Conservation (phyloP, 2,329 filamentous ascomycete genomes). For the Elsinoe australis region DNA sequence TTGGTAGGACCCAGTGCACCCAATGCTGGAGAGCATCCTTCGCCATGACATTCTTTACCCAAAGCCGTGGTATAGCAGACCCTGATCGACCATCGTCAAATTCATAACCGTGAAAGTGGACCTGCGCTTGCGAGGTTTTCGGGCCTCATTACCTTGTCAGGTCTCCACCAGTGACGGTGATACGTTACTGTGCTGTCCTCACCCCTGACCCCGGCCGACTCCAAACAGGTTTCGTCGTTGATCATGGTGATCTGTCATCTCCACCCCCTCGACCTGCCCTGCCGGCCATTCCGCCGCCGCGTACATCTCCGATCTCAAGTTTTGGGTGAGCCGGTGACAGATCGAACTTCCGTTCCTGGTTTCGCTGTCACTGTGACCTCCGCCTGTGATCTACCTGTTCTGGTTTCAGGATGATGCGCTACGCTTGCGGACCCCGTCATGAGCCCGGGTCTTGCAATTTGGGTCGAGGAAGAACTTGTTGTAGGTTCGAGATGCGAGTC, state of each 20-base stretch:
- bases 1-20: not conserved
- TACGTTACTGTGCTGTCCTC: not conserved
- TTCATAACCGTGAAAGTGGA: too few relatives aligned
- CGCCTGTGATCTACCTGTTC: too few relatives aligned
- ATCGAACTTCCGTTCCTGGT: conserved; percentile 5
- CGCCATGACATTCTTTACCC: not conserved
- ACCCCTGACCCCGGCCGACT: not conserved
- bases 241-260: not conserved
- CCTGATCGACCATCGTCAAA: conserved; percentile 1
- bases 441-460: too few relatives aligned
- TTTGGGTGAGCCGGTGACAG: not conserved
- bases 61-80: not conserved
- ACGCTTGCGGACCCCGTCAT: too few relatives aligned
- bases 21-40: not conserved
- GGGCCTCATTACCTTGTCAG: not conserved
- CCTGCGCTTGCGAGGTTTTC: not conserved
- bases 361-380: too few relatives aligned
- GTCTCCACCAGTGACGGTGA: not conserved
- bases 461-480: too few relatives aligned
- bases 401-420: not conserved
- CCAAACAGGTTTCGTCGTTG: conserved; percentile 3
- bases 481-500: too few relatives aligned
- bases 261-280: not conserved
- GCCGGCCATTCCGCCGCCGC: not conserved
- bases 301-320: not conserved